These are phyloP conservation scores for Trichoderma aggressivum DNA, from an alignment of 2,329 filamentous ascomycete species.

Conservation along the genomic window DNA sequence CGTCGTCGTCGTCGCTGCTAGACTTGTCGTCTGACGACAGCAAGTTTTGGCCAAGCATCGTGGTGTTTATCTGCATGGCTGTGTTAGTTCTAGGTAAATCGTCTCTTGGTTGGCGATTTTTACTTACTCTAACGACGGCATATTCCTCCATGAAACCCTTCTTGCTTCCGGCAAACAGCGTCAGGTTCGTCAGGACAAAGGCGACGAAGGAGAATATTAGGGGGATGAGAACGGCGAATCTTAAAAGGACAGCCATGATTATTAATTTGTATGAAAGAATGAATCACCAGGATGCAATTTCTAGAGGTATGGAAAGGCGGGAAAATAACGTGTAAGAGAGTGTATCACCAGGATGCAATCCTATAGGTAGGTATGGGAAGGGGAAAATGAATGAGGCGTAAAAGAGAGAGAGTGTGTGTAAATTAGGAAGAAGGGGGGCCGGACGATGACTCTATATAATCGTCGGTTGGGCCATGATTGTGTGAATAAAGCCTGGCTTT, in stretches of 20 bases:
- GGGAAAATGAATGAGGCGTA: neutral
- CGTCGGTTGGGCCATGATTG: neutral
- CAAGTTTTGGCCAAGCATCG: conserved; percentile 37
- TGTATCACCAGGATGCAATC: conserved; percentile 1
- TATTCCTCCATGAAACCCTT: conserved; percentile 44
- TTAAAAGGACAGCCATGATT: conserved; percentile 23
- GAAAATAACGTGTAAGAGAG: neutral
- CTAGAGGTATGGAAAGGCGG: neutral
- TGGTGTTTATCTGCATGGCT: conserved; percentile 35
- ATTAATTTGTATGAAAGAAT: neutral
- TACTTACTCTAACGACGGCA: conserved; percentile 37
- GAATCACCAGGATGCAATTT: neutral
- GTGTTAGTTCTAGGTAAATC: neutral
- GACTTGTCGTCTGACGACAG: conserved; percentile 24
- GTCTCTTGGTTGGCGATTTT: neutral
- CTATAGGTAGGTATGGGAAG: neutral
- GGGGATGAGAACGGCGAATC: conserved; percentile 35
- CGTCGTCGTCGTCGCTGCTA: conserved; percentile 27
- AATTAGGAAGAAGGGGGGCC: neutral
- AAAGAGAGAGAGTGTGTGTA: neutral
- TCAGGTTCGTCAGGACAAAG: conserved; percentile 39
- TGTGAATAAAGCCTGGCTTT: neutral
- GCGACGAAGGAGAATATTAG: conserved; percentile 37
- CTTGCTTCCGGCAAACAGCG: conserved; percentile 40
- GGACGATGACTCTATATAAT: conserved; percentile 3